Base-by-base conservation (phyloP, 2,329 filamentous ascomycete genomes). In the Blastomyces gilchristii region DNA sequence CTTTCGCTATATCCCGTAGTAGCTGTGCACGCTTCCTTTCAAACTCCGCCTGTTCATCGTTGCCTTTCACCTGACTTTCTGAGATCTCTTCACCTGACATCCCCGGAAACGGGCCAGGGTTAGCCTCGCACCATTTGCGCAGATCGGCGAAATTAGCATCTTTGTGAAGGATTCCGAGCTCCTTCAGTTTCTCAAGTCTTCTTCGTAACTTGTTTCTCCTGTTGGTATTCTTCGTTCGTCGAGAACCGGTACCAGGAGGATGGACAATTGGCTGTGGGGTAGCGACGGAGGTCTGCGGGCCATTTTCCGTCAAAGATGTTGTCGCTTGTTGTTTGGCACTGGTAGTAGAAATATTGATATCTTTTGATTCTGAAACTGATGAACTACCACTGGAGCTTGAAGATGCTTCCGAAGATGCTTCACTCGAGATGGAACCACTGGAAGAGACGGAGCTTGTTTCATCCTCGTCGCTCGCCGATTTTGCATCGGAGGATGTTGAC, bases 211-310 rank as follows among this genome's bases (percentile, higher is more conserved):
- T 80, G 50, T 79, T 79, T 49, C 86, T 79, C 39, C 74, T 69
- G 66, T 88, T 88, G 65, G 84, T 81, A 31, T 74, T 74, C 60
- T 80, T 79, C 0, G 86, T 88, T 22, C 71, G 68, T 28, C 70
- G 67, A 41, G 76, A 78, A 18, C 86, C 85, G 64, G 78, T 61
- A 4, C 79, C 78, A 53, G 83, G 81, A 59, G 79, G 71, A 16
- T 72, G 73, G 41, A 69, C 58, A 41, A 54, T 63, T 63, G 53
- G 60, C 45, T 68, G 69, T 25, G 62, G 62, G 14, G 61, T 54
- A 16, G 52, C n/a, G 43, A 34, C 34, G 14, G 39, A 66, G 63
- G 31, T 41, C 56, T 53, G 61, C 64, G 12, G 60, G 41, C 25
- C 25, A n/a, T 59, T 66, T 57, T 14, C 37, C 39, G 25, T 16